Conservation (phyloP, 177 flowering plant genomes). For the Telopea speciosissima region DNA sequence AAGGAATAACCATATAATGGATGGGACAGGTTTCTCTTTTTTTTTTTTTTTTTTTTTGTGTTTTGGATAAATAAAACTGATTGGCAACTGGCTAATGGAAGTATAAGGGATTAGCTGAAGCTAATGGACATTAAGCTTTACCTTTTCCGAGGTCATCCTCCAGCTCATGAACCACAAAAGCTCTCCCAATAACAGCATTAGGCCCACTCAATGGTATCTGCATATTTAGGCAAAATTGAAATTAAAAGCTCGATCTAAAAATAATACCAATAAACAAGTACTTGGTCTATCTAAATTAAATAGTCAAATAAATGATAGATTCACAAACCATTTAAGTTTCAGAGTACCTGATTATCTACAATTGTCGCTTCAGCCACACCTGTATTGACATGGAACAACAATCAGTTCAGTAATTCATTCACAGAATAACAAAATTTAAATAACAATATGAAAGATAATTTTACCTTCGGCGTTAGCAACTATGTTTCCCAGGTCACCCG, state of each 20-base stretch:
- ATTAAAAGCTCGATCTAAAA: background rate
- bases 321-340: background rate
- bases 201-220: constrained; percentile 87
- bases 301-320: background rate
- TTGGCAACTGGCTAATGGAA: background rate
- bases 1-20: background rate
- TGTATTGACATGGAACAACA: constrained; percentile 16
- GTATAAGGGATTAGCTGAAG: constrained; percentile 1
- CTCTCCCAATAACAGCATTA: constrained; percentile 84
- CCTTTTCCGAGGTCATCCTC: constrained; percentile 99
- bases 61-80: background rate
- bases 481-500: constrained; percentile 99
- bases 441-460: background rate
- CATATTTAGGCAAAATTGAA: constrained; percentile 16
- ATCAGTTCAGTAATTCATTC: constrained; percentile 2
- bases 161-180: constrained; percentile 92
- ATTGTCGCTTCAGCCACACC: constrained; percentile 96
- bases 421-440: background rate
- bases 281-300: background rate
- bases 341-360: constrained; percentile 75
- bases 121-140: constrained; percentile 21
- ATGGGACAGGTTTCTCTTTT: background rate
- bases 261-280: background rate
- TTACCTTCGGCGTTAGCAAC: constrained; percentile 85
- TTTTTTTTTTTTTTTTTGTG: too few species aligned